Base-by-base conservation (phyloP, 495 filamentous ascomycete species). In the Choiromyces venosus region DNA sequence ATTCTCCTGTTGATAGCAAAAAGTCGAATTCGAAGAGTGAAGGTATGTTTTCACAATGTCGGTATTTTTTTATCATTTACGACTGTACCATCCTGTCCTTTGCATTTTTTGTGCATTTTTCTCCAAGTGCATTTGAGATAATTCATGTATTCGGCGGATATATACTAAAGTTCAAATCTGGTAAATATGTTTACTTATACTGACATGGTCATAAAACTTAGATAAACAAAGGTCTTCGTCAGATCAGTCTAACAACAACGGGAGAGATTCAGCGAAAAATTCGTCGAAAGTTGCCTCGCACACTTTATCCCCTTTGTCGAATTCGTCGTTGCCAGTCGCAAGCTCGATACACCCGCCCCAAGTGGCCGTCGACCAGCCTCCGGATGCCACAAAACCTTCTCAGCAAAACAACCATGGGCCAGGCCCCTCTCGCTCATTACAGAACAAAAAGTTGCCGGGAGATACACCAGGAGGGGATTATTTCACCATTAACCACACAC, bases 1-100 rank as follows among this genome's bases (percentile, higher is more conserved):
- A 70, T 65, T 80, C 78, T 76, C 78, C 78, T 25, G 77, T 80
- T 25, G 78, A 80, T 38, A 80, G 69, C 61, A 80, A 80, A 65
- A 71, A 71, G 68, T 42, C 36, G 52, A 74, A 73, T 69, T 46
- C 76, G 35, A 80, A 79, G 66, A 76, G 46, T 70, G 78, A 80
- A 80, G 78, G 78, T 80, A 80, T 67, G 78, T 73, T 71, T 35
- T 46, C 33, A 44, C 64, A 61, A 61, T 74, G 44, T 75, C 52
- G 67, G 61, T 42, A 65, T 67, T 69, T 69, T 67, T 40, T 70
- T 44, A 61, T 40, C 40, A 40, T 39, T 73, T 73, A 42, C 40
- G n/a, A 12, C 52, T 29, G 25, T 33, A 12, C 52, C 25, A 29
- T 5, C 16, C 52, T 3, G 52, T 16, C 14, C 52, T 12, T 33